These are phyloP conservation scores for Penicillium psychrofluorescens DNA, from an alignment of 495 filamentous ascomycete species.

Conservation along the genomic window DNA sequence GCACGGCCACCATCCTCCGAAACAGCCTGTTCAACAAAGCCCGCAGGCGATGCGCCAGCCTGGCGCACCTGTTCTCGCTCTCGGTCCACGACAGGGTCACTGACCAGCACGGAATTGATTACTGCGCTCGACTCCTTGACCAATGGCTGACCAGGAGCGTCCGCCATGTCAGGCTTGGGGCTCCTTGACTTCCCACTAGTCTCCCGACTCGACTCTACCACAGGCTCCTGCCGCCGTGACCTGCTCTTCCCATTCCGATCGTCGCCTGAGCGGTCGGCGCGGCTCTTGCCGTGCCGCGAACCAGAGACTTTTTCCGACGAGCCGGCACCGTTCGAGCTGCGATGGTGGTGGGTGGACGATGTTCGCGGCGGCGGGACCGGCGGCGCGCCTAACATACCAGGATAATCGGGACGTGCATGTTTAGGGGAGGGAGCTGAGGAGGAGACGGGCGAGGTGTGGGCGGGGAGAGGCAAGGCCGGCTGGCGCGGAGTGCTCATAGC, in stretches of 20 bases:
- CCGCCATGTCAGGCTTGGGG: slow-evolving; percentile 19
- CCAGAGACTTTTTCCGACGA: slow-evolving; percentile 21
- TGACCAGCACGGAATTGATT: slow-evolving; percentile 69
- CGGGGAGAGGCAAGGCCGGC: slow-evolving; percentile 27
- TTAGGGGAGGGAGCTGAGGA: slow-evolving; percentile 23
- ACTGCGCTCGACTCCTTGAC: slow-evolving; percentile 43
- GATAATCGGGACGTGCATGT: slow-evolving; percentile 26
- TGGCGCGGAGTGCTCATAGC: slow-evolving; percentile 38
- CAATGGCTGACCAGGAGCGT: slow-evolving; percentile 16
- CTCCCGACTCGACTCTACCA: slow-evolving; percentile 20
- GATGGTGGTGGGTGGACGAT: slow-evolving; percentile 35
- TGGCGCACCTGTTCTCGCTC: slow-evolving; percentile 69
- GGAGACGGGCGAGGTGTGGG: slow-evolving; percentile 25
- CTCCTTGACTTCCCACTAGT: slow-evolving; percentile 7
- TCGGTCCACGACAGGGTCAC: slow-evolving; percentile 72
- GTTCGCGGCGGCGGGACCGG: slow-evolving; percentile 38
- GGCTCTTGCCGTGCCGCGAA: slow-evolving; percentile 30
- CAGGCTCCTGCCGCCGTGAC: slow-evolving; percentile 25
- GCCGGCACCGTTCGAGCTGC: slow-evolving; percentile 21
- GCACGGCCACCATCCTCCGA: slow-evolving; percentile 57
- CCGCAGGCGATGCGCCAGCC: slow-evolving; percentile 51
- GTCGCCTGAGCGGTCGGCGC: slow-evolving; percentile 21
- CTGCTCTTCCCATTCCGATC: slow-evolving; percentile 28
- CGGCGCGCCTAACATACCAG: slow-evolving; percentile 33
- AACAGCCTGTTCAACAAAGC: slow-evolving; percentile 41